Evolutionary conservation across 2,329 filamentous ascomycete species (phyloP), one percentile per base, ranked within the genome.

Genomic region (Scleromitrula shiraiana): DNA sequence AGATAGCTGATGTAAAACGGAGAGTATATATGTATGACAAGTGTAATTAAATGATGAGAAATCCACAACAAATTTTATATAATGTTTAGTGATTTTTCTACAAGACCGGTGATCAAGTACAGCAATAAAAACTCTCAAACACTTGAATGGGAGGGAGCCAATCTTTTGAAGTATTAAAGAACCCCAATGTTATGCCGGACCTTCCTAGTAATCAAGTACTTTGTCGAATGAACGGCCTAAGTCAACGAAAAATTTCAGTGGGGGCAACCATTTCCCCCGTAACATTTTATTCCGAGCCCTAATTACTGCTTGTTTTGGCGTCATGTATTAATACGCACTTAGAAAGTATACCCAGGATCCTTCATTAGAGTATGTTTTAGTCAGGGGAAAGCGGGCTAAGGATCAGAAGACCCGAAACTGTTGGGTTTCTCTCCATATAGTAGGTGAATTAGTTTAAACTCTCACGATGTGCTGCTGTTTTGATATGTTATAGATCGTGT

Each of bases 251-350:
- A 22, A 17, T 5, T 36, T 36, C 24, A 20, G 44, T 46, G 44
- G 36, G 44, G 44, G 37, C 5, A 24, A 23, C 19, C 27, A 29
- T 46, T 33, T 30, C 35, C 27, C 36, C 26, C 23, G 23, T 23
- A 30, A 37, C 23, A 45, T 37, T 38, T 17, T 46, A 9, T 41
- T 30, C 36, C 26, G 27, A 46, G 29, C 29, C n/a, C n/a, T n/a
- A n/a, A n/a, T n/a, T n/a, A n/a, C n/a, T n/a, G n/a, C n/a, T n/a
- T n/a, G n/a, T n/a, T n/a, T 43, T 36, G 14, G 27, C 40, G 15
- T 24, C 29, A 43, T 43, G 41, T 12, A 43, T 24, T 43, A 30
- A 43, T 5, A 43, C n/a, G n/a, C n/a, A n/a, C n/a, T n/a, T n/a
- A n/a, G 29, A 15, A 32, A 19, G 22, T 9, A 35, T 23, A 17